Evolutionary conservation across 176 grass and related monocot species (phyloP).

Genomic region (Lolium rigidum): DNA sequence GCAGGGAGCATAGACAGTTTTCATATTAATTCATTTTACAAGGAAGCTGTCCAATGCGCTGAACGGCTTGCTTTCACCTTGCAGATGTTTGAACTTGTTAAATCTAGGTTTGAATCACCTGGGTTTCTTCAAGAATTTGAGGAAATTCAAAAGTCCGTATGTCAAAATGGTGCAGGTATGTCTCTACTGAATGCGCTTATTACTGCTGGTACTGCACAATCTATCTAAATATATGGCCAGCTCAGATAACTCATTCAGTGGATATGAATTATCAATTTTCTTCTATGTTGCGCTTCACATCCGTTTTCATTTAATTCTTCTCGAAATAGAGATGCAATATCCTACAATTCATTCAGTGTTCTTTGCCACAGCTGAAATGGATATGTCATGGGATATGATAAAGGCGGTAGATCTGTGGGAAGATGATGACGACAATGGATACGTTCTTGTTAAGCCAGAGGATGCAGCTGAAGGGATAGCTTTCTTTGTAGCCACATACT

Average conservation of each 20-base stretch:
- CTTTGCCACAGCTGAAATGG: slow-evolving; percentile 55
- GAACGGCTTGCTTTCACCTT: slow-evolving; percentile 34
- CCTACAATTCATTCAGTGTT: background rate
- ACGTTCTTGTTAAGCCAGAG: slow-evolving; percentile 85
- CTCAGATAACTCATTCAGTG: background rate
- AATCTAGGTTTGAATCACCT: slow-evolving; percentile 83
- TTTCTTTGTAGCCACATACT: slow-evolving; percentile 85
- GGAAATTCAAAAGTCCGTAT: slow-evolving; percentile 55
- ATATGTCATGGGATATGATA: slow-evolving; percentile 77
- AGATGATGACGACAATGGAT: slow-evolving; percentile 70
- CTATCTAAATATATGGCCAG: background rate
- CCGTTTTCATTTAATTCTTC: slow-evolving; percentile 8
- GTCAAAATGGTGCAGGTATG: slow-evolving; percentile 58
- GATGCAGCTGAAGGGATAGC: slow-evolving; percentile 83
- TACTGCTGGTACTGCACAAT: slow-evolving; percentile 20
- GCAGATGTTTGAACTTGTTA: slow-evolving; percentile 76
- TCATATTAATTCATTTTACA: background rate
- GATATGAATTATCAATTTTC: background rate
- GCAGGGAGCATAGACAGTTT: background rate
- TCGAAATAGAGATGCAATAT: background rate
- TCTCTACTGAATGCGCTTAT: background rate
- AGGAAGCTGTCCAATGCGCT: background rate
- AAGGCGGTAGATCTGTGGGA: slow-evolving; percentile 69
- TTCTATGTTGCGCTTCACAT: background rate
- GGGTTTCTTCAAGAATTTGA: slow-evolving; percentile 78